A percentile compares a stretch with the other conserved stretches of the same genome.
phyloP scores from a whole-genome alignment of 1,139 yeast genomes.

The Geotrichum phurueaensis region DNA sequence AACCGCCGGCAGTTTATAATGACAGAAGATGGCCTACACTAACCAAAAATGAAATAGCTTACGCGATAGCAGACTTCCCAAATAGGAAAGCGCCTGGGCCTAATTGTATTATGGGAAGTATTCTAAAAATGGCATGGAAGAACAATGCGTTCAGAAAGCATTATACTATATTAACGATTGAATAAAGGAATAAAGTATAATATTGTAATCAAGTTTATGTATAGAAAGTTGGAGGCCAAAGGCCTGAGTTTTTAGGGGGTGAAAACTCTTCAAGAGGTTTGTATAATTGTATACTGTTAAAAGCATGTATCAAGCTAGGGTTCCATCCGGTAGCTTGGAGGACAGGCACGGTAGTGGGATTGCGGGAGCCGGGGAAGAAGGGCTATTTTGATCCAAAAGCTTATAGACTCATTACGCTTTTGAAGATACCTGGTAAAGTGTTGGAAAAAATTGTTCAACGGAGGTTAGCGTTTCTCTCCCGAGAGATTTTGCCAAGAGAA shows the following conservation, averaged over 20 bases:
- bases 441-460: slow-evolving; percentile 17
- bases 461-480: slow-evolving; percentile 5
- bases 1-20: not conserved
- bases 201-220: no score
- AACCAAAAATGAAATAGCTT: not conserved
- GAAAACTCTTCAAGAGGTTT: no score
- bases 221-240: no score
- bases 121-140: slow-evolving; percentile 3
- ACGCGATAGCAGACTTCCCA: not conserved
- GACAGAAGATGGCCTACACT: not conserved
- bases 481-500: slow-evolving; percentile 6
- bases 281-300: not conserved
- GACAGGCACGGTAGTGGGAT: slow-evolving; percentile 1
- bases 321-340: slow-evolving; percentile 6
- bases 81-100: slow-evolving; percentile 9
- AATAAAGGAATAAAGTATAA: no score
- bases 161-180: no score
- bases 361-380: slow-evolving; percentile 9
- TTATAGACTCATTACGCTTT: slow-evolving; percentile 18
- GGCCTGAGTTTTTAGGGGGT: no score
- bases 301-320: slow-evolving; percentile 2
- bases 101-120: slow-evolving; percentile 3
- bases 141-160: not conserved
- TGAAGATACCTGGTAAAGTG: slow-evolving; percentile 16
- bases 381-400: slow-evolving; percentile 7